Percentiles rank a stretch among this genome's conserved stretches.
Evolutionary conservation across 2,329 filamentous ascomycete species (phyloP).

Genomic region (Trichoderma gracile): DNA sequence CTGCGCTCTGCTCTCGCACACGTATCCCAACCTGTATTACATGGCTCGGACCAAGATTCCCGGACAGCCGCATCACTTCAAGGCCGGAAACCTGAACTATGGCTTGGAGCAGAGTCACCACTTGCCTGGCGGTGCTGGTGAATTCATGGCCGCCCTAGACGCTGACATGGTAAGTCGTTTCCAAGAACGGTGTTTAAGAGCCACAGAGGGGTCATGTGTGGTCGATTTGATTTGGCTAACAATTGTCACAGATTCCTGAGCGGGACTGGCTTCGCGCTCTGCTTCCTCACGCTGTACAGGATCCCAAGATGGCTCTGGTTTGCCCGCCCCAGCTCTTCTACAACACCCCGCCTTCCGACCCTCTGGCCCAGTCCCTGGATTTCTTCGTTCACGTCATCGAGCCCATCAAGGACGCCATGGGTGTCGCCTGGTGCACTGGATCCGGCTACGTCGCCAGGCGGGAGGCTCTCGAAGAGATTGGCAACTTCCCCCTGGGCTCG

Average conservation of each 20-base stretch:
- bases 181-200: not conserved
- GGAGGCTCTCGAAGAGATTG: conserved; percentile 60
- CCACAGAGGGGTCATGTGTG: not conserved
- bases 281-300: conserved; percentile 59
- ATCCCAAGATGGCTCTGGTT: conserved; percentile 59
- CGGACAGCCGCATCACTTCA: conserved; percentile 57
- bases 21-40: conserved; percentile 54
- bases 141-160: conserved; percentile 64
- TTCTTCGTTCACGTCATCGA: conserved; percentile 58
- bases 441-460: conserved; percentile 62
- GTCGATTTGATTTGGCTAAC: conserved; percentile 4
- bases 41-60: conserved; percentile 52
- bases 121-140: conserved; percentile 56
- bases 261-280: conserved; percentile 59
- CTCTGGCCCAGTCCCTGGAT: conserved; percentile 58
- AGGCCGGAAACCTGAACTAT: conserved; percentile 65
- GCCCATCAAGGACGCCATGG: conserved; percentile 52
- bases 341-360: conserved; percentile 60
- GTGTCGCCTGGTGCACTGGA: conserved; percentile 65
- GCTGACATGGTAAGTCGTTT: conserved; percentile 58
- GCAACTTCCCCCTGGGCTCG: conserved; percentile 61
- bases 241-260: conserved; percentile 55
- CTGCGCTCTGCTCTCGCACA: conserved; percentile 41
- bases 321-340: conserved; percentile 65
- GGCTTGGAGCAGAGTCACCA: conserved; percentile 52